phyloP scores from a whole-genome alignment of 2,329 filamentous ascomycete species.

The Aspergillus latus region DNA sequence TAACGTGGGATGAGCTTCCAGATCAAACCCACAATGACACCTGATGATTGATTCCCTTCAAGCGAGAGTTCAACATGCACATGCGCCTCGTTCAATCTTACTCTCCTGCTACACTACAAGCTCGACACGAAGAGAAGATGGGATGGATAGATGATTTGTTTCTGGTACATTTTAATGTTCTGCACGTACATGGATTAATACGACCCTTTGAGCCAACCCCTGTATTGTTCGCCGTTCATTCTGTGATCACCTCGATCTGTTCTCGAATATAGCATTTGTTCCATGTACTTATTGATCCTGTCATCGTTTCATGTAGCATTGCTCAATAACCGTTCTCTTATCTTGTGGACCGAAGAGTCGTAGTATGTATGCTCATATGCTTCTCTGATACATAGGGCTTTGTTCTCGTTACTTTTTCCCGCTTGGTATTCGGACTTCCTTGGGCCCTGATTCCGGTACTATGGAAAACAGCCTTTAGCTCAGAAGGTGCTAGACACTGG shows the following conservation, averaged over 20 bases:
- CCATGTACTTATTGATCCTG: slow-evolving; percentile 23
- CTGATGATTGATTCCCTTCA: slow-evolving; percentile 10
- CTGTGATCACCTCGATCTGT: slow-evolving; percentile 13
- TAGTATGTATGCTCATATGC: not conserved
- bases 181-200: slow-evolving; percentile 20
- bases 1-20: slow-evolving; percentile 1
- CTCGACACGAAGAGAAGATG: slow-evolving; percentile 9
- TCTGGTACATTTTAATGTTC: slow-evolving; percentile 24
- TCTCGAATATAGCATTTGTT: slow-evolving; percentile 18
- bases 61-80: slow-evolving; percentile 5
- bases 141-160: slow-evolving; percentile 25
- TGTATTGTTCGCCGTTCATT: slow-evolving; percentile 7
- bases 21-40: slow-evolving; percentile 8
- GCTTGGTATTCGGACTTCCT: not conserved
- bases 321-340: not conserved
- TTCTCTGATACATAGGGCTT: not conserved
- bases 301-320: slow-evolving; percentile 7
- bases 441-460: not conserved
- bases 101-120: slow-evolving; percentile 1
- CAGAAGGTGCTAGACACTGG: too few relatives aligned
- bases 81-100: slow-evolving; percentile 3
- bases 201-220: not conserved
- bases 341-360: not conserved
- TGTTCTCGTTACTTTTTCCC: not conserved
- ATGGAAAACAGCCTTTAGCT: too few relatives aligned